Evolutionary conservation across 2,329 filamentous ascomycete genomes (phyloP).

Genomic region (Xylaria sp.): DNA sequence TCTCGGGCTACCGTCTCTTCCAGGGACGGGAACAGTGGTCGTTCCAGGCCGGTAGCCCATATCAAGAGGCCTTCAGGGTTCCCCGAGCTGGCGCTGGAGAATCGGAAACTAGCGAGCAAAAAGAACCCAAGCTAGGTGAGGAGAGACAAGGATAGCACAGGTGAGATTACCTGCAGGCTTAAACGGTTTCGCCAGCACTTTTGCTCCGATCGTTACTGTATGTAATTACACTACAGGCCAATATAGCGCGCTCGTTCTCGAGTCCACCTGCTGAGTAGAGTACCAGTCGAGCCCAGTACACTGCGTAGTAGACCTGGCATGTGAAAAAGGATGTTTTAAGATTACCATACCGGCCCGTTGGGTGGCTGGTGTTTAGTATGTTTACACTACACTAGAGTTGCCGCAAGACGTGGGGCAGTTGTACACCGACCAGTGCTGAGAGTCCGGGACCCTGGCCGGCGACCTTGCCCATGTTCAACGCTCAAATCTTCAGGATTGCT

Average conservation of each 20-base stretch:
- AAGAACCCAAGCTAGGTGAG: slow-evolving; percentile 19
- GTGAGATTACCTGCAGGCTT: slow-evolving; percentile 13
- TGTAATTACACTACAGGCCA: not conserved
- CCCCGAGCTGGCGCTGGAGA: slow-evolving; percentile 24
- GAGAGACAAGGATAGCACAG: slow-evolving; percentile 15
- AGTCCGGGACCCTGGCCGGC: not conserved
- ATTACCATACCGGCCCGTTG: slow-evolving; percentile 5
- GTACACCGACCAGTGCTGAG: not conserved
- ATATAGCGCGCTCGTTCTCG: not conserved
- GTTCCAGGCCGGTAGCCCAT: not conserved
- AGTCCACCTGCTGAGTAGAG: not conserved
- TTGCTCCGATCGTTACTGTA: not conserved
- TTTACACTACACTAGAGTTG: not conserved
- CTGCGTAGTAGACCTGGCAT: slow-evolving; percentile 14
- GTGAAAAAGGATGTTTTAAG: slow-evolving; percentile 19
- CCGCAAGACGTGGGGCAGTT: slow-evolving; percentile 12
- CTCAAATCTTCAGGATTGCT: not conserved
- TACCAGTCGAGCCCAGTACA: too few species aligned
- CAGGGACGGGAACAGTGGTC: not conserved
- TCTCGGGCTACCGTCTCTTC: not conserved
- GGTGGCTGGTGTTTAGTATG: slow-evolving; percentile 1
- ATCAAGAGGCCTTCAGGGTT: slow-evolving; percentile 13
- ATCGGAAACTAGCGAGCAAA: slow-evolving; percentile 16
- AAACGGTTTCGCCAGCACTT: slow-evolving; percentile 6
- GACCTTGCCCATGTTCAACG: not conserved